Conservation (phyloP, 768 basidiomycete genomes). For the Phaffia tasmanica region DNA sequence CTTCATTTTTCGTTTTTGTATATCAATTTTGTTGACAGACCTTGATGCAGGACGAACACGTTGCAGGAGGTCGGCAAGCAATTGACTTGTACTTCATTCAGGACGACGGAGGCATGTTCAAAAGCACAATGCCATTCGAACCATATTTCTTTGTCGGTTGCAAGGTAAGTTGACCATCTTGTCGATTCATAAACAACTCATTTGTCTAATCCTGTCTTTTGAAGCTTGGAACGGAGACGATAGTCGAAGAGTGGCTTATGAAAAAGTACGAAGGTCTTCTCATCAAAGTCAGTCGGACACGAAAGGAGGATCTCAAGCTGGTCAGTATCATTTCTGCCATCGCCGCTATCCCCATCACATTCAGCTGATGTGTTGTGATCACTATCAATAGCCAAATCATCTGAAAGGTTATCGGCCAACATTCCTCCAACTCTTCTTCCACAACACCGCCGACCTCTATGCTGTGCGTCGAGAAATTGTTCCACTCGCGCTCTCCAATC, state of each 20-base stretch:
- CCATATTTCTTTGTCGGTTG: constrained; percentile 90
- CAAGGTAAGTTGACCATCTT: constrained; percentile 51
- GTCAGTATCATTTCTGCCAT: constrained; percentile 31
- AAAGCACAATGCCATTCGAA: constrained; percentile 80
- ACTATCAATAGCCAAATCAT: constrained; percentile 59
- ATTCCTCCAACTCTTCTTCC: constrained; percentile 77
- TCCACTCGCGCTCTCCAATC: constrained; percentile 78
- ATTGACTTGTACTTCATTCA: constrained; percentile 97
- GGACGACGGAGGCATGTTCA: constrained; percentile 94
- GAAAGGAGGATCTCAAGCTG: constrained; percentile 85
- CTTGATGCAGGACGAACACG: constrained; percentile 70
- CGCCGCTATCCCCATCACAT: background rate
- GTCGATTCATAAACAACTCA: too few relatives aligned
- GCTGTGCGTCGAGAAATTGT: constrained; percentile 74
- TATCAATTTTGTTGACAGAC: constrained; percentile 46
- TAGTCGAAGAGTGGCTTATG: constrained; percentile 88
- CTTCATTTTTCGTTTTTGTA: background rate
- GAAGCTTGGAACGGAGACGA: constrained; percentile 66
- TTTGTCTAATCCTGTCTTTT: background rate
- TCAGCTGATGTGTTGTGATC: background rate
- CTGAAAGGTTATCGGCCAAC: constrained; percentile 85
- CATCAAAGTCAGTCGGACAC: constrained; percentile 60
- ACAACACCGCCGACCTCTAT: constrained; percentile 86
- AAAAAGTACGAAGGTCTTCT: constrained; percentile 86
- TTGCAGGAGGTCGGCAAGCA: constrained; percentile 71